phyloP scores from a whole-genome alignment of 371 early-diverging fungal species.

The Dichotomocladium elegans region DNA sequence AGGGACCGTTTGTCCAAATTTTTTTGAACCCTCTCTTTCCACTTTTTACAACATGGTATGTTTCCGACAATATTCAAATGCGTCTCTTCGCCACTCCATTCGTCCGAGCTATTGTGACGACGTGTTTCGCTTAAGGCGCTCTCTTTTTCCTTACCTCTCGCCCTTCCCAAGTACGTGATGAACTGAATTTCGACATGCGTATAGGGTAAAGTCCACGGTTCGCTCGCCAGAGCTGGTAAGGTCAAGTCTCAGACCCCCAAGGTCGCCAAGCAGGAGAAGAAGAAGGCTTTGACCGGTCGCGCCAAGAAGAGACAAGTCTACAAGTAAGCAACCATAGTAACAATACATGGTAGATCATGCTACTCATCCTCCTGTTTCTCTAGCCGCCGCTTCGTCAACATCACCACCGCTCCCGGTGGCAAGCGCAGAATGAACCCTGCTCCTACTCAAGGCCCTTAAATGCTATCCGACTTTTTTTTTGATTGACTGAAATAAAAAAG shows the following conservation, averaged over 20 bases:
- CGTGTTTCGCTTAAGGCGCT: no score
- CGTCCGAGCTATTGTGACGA: no score
- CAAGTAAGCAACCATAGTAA: constrained; percentile 53
- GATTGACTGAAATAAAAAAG: background rate
- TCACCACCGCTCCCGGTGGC: constrained; percentile 80
- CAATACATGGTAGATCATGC: background rate
- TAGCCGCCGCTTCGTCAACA: constrained; percentile 94
- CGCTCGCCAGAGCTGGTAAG: constrained; percentile 99
- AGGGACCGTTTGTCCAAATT: no score
- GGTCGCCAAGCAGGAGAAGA: constrained; percentile 98
- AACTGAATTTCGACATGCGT: no score
- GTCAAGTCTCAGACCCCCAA: constrained; percentile 99
- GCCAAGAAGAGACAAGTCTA: constrained; percentile 98
- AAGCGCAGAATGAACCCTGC: constrained; percentile 87
- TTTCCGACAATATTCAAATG: no score
- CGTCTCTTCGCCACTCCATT: no score
- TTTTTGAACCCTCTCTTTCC: no score
- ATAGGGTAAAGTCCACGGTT: constrained; percentile 99
- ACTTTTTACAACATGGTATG: no score
- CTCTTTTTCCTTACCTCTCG: no score
- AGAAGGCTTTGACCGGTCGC: constrained; percentile 92
- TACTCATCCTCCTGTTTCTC: background rate
- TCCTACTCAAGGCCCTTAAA: constrained; percentile 56
- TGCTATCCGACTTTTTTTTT: background rate
- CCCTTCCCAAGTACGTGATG: no score